Evolutionary conservation across 1,139 yeast genomes (phyloP), one percentile per base, ranked within the genome.

Genomic region (Yamadazyma membranifaciens): DNA sequence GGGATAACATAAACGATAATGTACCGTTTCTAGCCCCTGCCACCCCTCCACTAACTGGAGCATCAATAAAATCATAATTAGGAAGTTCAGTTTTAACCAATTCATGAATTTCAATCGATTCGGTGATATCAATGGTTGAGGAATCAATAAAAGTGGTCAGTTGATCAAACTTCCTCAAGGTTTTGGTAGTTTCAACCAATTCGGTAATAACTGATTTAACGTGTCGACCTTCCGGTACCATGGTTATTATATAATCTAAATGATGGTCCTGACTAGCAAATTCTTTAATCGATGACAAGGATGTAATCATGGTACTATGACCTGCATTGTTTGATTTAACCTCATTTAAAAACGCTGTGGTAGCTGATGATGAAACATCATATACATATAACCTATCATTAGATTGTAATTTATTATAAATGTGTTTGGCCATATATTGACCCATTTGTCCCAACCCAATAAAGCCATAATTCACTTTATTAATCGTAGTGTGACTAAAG

Each of bases 41-140:
- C 2, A 75, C 80, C 15, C 84, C 84, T 3, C 84, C 84, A 11
- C 81, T 75, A 0, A 79, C 83, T 0, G 84, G 84, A 10, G 84
- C 75, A 52, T 79, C 84, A 35, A 78, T 68, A 46, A 71, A 71
- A 46, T 69, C 74, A 45, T 65, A 67, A 24, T 48, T 42, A 1
- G 75, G 71, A 29, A 67, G 52, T 39, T 60, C 52, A 11, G 45
- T 37, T 36, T 60, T 62, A 36, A 69, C 71, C 41, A 61, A 68
- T 5, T 62, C 49, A 45, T 73, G 74, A 22, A 73, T 60, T 31
- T 62, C 67, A 9, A 61, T 52, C 3, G 81, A 75, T 6, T 81
- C 73, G 34, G 68, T 65, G 41, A 78, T 73, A 47, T 79, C 83
- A 39, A 77, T 75, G 20, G 84, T 79, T 10, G 81, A 75, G 11